These are phyloP conservation scores for Thielaviopsis punctulata DNA, from an alignment of 2,329 filamentous ascomycete species.

Conservation along the genomic window DNA sequence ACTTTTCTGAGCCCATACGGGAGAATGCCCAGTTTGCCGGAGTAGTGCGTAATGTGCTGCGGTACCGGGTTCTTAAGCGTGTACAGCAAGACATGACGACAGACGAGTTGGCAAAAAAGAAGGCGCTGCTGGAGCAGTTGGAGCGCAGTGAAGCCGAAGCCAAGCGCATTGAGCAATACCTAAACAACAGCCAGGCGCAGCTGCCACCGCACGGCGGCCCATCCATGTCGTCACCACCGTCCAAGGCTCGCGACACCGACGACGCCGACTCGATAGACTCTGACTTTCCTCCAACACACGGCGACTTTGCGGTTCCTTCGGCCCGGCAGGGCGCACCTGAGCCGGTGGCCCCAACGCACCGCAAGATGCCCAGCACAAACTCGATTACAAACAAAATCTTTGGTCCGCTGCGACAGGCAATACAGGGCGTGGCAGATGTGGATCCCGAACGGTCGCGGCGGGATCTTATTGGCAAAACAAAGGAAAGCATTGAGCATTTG, in stretches of 20 bases:
- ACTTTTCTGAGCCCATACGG: slow-evolving; percentile 92
- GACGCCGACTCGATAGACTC: slow-evolving; percentile 88
- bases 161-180: slow-evolving; percentile 81
- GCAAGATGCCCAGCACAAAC: slow-evolving; percentile 68
- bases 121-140: slow-evolving; percentile 63
- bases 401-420: slow-evolving; percentile 83
- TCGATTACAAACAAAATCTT: slow-evolving; percentile 92
- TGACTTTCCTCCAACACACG: slow-evolving; percentile 82
- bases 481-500: slow-evolving; percentile 68
- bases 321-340: slow-evolving; percentile 52
- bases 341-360: slow-evolving; percentile 32
- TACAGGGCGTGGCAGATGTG: slow-evolving; percentile 89
- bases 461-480: slow-evolving; percentile 90
- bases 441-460: slow-evolving; percentile 85
- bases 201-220: slow-evolving; percentile 19
- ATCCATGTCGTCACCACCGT: slow-evolving; percentile 23
- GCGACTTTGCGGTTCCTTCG: slow-evolving; percentile 54
- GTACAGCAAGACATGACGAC: slow-evolving; percentile 96
- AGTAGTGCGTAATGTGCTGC: slow-evolving; percentile 73
- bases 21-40: slow-evolving; percentile 96
- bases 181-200: slow-evolving; percentile 48
- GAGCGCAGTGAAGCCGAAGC: slow-evolving; percentile 89
- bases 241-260: slow-evolving; percentile 33
- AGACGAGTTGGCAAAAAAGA: slow-evolving; percentile 83
- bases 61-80: slow-evolving; percentile 80